Evolutionary conservation across 495 filamentous ascomycete genomes (phyloP).

Genomic region (Penicillium argentinense): DNA sequence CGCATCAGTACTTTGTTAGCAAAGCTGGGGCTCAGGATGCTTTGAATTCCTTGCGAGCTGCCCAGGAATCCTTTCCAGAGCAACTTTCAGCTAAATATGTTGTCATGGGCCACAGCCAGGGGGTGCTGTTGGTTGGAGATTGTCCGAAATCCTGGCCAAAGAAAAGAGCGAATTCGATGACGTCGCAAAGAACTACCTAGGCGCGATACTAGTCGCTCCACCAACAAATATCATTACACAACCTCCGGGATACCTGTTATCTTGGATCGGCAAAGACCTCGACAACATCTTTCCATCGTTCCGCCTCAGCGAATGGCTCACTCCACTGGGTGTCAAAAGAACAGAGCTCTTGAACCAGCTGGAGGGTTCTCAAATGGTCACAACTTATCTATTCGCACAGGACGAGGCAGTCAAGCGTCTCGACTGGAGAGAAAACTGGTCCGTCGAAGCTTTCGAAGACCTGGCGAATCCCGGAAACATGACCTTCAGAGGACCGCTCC

Average conservation of each 20-base stretch:
- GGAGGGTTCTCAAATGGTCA: slow-evolving; percentile 30
- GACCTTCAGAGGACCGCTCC: slow-evolving; percentile 42
- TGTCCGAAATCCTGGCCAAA: slow-evolving; percentile 32
- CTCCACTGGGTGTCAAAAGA: slow-evolving; percentile 26
- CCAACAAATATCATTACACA: slow-evolving; percentile 25
- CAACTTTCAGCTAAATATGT: slow-evolving; percentile 37
- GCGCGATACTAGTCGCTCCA: slow-evolving; percentile 39
- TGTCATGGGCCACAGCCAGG: slow-evolving; percentile 49
- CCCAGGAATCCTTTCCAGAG: slow-evolving; percentile 36
- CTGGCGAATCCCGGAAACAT: slow-evolving; percentile 28
- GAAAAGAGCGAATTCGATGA: slow-evolving; percentile 23
- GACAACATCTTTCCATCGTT: slow-evolving; percentile 18
- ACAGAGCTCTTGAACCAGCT: slow-evolving; percentile 30
- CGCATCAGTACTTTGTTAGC: slow-evolving; percentile 41
- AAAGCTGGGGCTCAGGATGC: slow-evolving; percentile 41
- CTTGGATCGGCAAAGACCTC: slow-evolving; percentile 19
- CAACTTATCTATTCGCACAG: slow-evolving; percentile 17
- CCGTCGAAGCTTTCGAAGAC: slow-evolving; percentile 21
- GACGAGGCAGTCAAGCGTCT: slow-evolving; percentile 23
- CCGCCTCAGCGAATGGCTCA: slow-evolving; percentile 26
- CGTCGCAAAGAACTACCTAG: slow-evolving; percentile 37
- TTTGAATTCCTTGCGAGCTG: slow-evolving; percentile 43
- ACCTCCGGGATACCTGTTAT: slow-evolving; percentile 17
- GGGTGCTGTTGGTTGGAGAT: slow-evolving; percentile 45
- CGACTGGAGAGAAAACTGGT: slow-evolving; percentile 21